Percentiles rank a stretch among this genome's conserved stretches.
These are phyloP conservation scores for Russula earlei DNA, from an alignment of 768 basidiomycete genomes.

Conservation along the genomic window DNA sequence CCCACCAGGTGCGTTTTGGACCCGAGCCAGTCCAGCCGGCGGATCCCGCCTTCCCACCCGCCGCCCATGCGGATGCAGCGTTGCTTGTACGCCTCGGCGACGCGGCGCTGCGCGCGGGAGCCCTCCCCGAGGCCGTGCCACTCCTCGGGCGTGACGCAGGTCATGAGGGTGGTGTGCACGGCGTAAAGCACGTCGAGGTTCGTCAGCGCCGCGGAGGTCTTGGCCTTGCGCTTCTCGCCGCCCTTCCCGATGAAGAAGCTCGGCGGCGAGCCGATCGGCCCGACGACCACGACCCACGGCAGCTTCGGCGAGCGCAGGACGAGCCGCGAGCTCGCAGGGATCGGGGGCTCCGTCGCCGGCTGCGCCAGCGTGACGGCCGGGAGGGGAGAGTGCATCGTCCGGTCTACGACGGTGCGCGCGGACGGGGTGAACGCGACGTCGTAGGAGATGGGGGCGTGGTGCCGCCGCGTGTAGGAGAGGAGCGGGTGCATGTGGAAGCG, in stretches of 20 bases:
- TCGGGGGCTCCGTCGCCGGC: slow-evolving; percentile 57
- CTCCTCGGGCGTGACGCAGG: slow-evolving; percentile 51
- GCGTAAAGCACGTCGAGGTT: slow-evolving; percentile 57
- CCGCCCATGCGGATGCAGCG: slow-evolving; percentile 52
- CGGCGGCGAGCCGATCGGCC: slow-evolving; percentile 26
- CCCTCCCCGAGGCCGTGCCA: slow-evolving; percentile 53
- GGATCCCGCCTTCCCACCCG: slow-evolving; percentile 61
- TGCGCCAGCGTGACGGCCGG: slow-evolving; percentile 47
- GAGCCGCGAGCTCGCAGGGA: slow-evolving; percentile 34
- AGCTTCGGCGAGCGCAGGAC: slow-evolving; percentile 48
- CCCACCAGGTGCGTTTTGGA: slow-evolving; percentile 51
- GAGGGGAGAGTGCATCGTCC: slow-evolving; percentile 43
- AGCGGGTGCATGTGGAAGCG: slow-evolving; percentile 55
- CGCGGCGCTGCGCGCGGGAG: slow-evolving; percentile 47
- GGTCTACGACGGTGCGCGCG: slow-evolving; percentile 47
- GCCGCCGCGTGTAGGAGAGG: slow-evolving; percentile 44
- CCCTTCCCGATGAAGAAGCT: slow-evolving; percentile 20
- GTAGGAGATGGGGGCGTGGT: slow-evolving; percentile 54
- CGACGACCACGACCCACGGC: slow-evolving; percentile 52
- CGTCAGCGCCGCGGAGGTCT: slow-evolving; percentile 31
- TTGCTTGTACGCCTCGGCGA: slow-evolving; percentile 52
- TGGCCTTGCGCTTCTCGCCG: slow-evolving; percentile 1
- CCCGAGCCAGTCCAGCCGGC: slow-evolving; percentile 57
- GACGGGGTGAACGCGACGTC: slow-evolving; percentile 50
- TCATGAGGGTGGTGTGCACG: slow-evolving; percentile 45